Base-by-base conservation (phyloP, 495 filamentous ascomycete genomes). In the Aspergillus asperescens region DNA sequence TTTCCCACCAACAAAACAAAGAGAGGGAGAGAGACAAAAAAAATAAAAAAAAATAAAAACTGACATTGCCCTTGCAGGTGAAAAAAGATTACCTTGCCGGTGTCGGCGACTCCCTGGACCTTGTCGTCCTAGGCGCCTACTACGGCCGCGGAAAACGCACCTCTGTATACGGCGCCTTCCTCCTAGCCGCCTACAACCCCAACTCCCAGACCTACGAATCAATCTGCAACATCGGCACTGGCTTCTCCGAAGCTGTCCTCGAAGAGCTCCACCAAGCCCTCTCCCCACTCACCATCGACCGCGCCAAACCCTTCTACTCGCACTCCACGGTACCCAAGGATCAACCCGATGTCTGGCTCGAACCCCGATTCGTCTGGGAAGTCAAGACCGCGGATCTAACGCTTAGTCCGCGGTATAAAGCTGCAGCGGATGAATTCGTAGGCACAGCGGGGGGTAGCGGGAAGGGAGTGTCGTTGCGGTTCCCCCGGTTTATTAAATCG, bases 301-400 rank as follows among this genome's bases (percentile, higher is more conserved):
- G 81, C 8, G 83, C 93, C 1, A 97, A 97, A 55, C 93, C 94
- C 1, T 98, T 95, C 69, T 98, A 96, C 65, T 73, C 81, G 1
- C 94, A 98, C 63, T 88, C 85, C 5, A 77, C 74, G 1, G 88
- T 87, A 20, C 83, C 84, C 25, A 91, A 94, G 61, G 86, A 95
- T 60, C 93, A 97, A 67, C 93, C 93, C 1, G 94, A 98, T 65
- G 92, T 98, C 27, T 98, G 93, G 93, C 94, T 98, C 65, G 93
- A 97, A 70, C 89, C 92, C 4, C 82, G 82, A 23, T 81, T 87
- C 38, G 94, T 98, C 1, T 98, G 93, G 93, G 93, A 98, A 69
- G 90, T 97, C 54, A 96, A 92, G 70, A 90, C 92, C 10, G 93
- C 93, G 2, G 93, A 97, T 77, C 68, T 98, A 60, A 96, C 90